phyloP scores from a whole-genome alignment of 2,329 filamentous ascomycete genomes.

The Teratosphaeria pseudoeucalypti region DNA sequence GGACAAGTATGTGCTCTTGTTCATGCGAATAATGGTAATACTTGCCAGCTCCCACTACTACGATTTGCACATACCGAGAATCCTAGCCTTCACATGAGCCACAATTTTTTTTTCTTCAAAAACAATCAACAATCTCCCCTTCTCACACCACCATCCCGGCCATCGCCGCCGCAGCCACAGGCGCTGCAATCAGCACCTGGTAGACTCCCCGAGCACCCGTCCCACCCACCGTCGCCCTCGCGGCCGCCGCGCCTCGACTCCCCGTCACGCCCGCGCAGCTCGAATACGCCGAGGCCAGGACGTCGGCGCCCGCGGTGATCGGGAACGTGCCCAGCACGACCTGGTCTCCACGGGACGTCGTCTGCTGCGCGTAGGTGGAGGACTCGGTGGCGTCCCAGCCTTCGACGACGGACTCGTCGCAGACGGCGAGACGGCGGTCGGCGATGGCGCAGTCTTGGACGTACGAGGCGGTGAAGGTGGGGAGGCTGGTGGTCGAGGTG shows the following conservation, averaged over 20 bases:
- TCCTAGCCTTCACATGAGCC: neutral
- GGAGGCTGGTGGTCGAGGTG: constrained; percentile 1
- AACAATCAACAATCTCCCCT: neutral
- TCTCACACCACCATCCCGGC: constrained; percentile 1
- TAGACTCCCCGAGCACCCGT: constrained; percentile 2
- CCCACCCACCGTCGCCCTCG: neutral
- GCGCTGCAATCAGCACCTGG: constrained; percentile 5
- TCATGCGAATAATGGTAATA: neutral
- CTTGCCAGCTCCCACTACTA: neutral
- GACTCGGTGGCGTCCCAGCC: neutral
- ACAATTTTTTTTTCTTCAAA: no score
- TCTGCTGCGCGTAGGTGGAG: neutral
- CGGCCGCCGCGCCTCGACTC: neutral
- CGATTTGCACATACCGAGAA: neutral
- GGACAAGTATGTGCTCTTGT: neutral
- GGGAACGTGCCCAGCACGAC: constrained; percentile 2
- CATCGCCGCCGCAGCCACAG: constrained; percentile 3
- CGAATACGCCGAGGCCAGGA: constrained; percentile 1
- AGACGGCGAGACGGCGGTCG: constrained; percentile 2
- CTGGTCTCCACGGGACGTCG: neutral
- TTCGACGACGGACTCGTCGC: neutral
- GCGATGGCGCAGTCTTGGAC: constrained; percentile 1
- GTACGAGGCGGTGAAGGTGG: neutral
- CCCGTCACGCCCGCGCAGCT: constrained; percentile 1
- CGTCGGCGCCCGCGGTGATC: constrained; percentile 4